Base-by-base conservation (phyloP, 2,329 filamentous ascomycete genomes). In the Xylariales sp. region DNA sequence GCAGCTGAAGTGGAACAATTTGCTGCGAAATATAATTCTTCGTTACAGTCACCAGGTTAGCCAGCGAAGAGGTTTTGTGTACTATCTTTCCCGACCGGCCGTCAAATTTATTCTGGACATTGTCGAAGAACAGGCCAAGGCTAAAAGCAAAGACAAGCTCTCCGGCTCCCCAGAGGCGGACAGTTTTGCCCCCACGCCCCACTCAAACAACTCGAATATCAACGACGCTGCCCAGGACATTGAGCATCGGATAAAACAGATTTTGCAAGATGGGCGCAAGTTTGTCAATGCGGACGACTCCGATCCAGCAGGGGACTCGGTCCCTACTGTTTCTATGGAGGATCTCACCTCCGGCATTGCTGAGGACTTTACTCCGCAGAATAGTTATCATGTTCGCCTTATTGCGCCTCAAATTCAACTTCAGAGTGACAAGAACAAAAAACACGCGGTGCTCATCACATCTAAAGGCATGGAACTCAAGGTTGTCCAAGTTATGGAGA, bases 21-120 rank as follows among this genome's bases (percentile, higher is more conserved):
- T 90, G 10, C 66, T 98, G 25, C 81, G 93, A 42, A 97, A 98
- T 56, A 96, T 96, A 53, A 93, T 98, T 34, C 76, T 98, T 28
- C 87, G 93, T 17, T 98, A 98, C 60, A 94, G 93, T 46, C 93
- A 98, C 56, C 93, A 98, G 67, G 93, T 95, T 53, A 89, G 90
- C 57, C 94, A 98, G 63, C 79, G 93, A 36, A 82, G 93, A 49
- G 94, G 93, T 37, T 97, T 98, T 56, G 83, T 98, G 20, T 98
- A 98, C 66, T 98, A 98, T 63, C 84, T 97, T 66, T 97, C 94
- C 10, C 81, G 91, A 32, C 82, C 89, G 45, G 94, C 93, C 4
- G 87, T 98, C 55, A 98, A 97, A 55, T 98, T 98, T 58, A 97
- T 98, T 41, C 70, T 97, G 8, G 93, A 98, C 60, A 95, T 98